Evolutionary conservation across 106 monocot species (phyloP).

Genomic region (Dendrobium officinale): DNA sequence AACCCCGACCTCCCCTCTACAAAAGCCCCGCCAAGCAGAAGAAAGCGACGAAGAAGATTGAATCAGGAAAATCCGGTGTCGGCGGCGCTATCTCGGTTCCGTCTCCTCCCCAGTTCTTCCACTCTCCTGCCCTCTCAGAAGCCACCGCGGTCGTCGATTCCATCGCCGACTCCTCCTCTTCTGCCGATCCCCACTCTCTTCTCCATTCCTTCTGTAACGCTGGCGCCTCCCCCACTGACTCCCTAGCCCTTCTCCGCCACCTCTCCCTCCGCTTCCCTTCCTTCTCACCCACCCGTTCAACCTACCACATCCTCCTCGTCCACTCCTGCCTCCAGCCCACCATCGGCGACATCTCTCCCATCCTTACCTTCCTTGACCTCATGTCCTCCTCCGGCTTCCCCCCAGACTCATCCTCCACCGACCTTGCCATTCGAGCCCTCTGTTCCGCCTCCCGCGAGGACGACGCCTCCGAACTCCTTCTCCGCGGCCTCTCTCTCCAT

Average conservation of each 20-base stretch:
- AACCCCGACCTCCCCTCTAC: neutral
- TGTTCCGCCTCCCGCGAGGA: conserved; percentile 60
- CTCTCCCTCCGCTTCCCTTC: conserved; percentile 26
- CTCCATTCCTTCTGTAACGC: conserved; percentile 49
- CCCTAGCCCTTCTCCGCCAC: conserved; percentile 42
- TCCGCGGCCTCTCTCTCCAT: conserved; percentile 10
- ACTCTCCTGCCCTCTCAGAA: conserved; percentile 28
- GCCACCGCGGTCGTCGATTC: conserved; percentile 5
- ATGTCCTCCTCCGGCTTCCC: conserved; percentile 21
- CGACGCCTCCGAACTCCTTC: conserved; percentile 30
- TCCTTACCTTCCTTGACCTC: conserved; percentile 21
- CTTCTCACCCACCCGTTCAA: conserved; percentile 26
- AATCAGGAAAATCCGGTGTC: neutral
- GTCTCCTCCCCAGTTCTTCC: conserved; percentile 23
- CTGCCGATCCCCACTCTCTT: conserved; percentile 22
- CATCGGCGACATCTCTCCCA: conserved; percentile 14
- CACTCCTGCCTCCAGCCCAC: conserved; percentile 35
- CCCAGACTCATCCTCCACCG: conserved; percentile 38
- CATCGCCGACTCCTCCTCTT: conserved; percentile 1
- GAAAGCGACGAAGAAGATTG: conserved; percentile 2
- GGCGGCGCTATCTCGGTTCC: neutral
- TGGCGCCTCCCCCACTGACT: conserved; percentile 28
- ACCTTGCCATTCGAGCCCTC: conserved; percentile 61
- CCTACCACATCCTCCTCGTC: conserved; percentile 38
- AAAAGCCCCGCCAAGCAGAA: conserved; percentile 13